A percentile compares a stretch with the other conserved stretches of the same genome.
Conservation (phyloP, 192 early-diverging fungal genomes). For the Lobosporangium transversale region DNA sequence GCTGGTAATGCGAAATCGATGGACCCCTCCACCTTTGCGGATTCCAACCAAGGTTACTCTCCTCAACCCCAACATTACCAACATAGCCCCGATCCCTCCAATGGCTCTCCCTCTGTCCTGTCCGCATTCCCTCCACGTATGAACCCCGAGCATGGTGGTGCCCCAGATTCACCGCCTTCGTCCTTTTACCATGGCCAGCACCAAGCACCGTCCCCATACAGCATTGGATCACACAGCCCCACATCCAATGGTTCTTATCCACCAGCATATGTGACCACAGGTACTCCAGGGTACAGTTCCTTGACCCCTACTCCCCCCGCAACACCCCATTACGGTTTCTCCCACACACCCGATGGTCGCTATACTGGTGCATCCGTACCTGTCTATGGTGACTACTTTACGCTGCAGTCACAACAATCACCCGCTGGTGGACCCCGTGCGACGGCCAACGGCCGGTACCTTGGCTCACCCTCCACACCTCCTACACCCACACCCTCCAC, state of each 20-base stretch:
- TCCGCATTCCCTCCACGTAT: slow-evolving; percentile 35
- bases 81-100: slow-evolving; percentile 36
- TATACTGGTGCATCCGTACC: slow-evolving; percentile 19
- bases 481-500: slow-evolving; percentile 14
- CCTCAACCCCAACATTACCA: slow-evolving; percentile 34
- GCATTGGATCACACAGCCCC: slow-evolving; percentile 37
- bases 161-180: slow-evolving; percentile 23
- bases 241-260: slow-evolving; percentile 29
- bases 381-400: slow-evolving; percentile 31
- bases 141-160: slow-evolving; percentile 16
- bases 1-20: slow-evolving; percentile 47
- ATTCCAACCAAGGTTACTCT: slow-evolving; percentile 24
- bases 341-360: slow-evolving; percentile 28
- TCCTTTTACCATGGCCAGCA: slow-evolving; percentile 35
- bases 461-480: slow-evolving; percentile 15
- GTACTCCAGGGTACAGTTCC: slow-evolving; percentile 15
- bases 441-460: slow-evolving; percentile 19
- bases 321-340: slow-evolving; percentile 44
- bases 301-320: slow-evolving; percentile 32
- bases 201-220: slow-evolving; percentile 27
- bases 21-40: slow-evolving; percentile 26
- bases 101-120: slow-evolving; percentile 31
- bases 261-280: slow-evolving; percentile 16
- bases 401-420: slow-evolving; percentile 25
- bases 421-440: slow-evolving; percentile 10